Evolutionary conservation across 2,329 filamentous ascomycete genomes (phyloP).

Genomic region (Trichoderma oligosporum): DNA sequence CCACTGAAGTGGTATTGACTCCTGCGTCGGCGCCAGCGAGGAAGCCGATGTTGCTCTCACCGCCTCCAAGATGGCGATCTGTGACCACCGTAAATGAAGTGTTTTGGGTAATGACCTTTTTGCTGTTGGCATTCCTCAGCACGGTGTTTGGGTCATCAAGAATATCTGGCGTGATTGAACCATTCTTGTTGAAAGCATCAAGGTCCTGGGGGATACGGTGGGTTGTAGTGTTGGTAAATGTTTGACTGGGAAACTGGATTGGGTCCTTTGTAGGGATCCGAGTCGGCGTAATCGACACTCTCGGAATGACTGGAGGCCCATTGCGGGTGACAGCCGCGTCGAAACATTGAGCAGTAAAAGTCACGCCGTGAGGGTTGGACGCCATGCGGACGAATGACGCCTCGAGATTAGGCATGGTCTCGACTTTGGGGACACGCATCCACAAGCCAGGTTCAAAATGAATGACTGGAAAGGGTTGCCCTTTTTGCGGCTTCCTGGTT

Average conservation of each 20-base stretch:
- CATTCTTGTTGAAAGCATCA: background rate
- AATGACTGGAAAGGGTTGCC: constrained; percentile 30
- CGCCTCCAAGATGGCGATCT: background rate
- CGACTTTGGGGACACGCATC: constrained; percentile 34
- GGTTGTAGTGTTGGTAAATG: background rate
- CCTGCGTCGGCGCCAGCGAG: background rate
- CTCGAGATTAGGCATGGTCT: constrained; percentile 22
- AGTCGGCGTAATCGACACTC: background rate
- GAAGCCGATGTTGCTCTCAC: background rate
- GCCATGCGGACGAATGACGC: constrained; percentile 37
- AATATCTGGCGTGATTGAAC: background rate
- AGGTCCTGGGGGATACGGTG: background rate
- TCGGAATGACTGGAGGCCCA: background rate
- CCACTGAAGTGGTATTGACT: background rate
- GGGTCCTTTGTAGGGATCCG: background rate
- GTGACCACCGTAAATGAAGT: background rate
- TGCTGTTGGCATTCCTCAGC: background rate
- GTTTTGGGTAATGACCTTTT: background rate
- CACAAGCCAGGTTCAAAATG: constrained; percentile 42
- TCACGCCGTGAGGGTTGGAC: constrained; percentile 42
- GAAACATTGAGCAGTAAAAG: constrained; percentile 40
- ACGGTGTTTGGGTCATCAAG: background rate
- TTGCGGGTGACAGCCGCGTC: constrained; percentile 23
- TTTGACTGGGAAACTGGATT: background rate
- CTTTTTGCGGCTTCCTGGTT: constrained; percentile 27